Base-by-base conservation (phyloP, 768 basidiomycete genomes). In the Mycena vulgaris region DNA sequence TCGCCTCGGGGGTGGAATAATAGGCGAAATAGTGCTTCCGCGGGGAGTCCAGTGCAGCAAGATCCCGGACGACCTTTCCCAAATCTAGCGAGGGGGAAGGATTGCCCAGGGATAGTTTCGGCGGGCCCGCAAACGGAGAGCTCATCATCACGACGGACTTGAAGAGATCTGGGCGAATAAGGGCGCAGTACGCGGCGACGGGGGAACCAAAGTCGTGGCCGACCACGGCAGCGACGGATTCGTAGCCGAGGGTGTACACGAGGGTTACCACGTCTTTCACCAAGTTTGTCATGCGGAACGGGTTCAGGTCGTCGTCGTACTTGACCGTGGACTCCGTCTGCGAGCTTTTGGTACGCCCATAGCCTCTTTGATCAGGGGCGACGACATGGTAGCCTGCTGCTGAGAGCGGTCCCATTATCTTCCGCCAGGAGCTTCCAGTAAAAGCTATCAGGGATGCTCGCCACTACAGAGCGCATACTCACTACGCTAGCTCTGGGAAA, bases 401-500 rank as follows among this genome's bases (percentile, higher is more conserved):
- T 0, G 87, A 76, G 28, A 92, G 82, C 0, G 89, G 89, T 0
- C 78, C 73, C 35, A 92, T 82, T 39, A 91, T 67, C 68, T 89
- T 89, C 17, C 91, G 83, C 89, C 89, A 92, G 10, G 89, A 91
- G 75, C 72, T 73, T 47, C n/a, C 45, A 30, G 14, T 9, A 16
- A 14, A 55, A n/a, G n/a, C 33, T 13, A 6, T 39, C 14, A 37
- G 55, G 5, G 14, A 23, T n/a, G 33, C 30, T 39, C 8, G 14
- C 21, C 11, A 25, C n/a, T n/a, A 19, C n/a, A 9, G 1, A 21
- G 31, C 31, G 8, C 33, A 25, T 40, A 70, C 71, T 31, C 56
- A 73, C 71, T 88, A 90, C 3, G 90, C 86, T 8, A 92, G 82
- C 74, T 92, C 90, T 13, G 90, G 90, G 75, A 92, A 92, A 47